Evolutionary conservation across 179 eudicot genomes (phyloP).

Genomic region (Nepenthes alata): DNA sequence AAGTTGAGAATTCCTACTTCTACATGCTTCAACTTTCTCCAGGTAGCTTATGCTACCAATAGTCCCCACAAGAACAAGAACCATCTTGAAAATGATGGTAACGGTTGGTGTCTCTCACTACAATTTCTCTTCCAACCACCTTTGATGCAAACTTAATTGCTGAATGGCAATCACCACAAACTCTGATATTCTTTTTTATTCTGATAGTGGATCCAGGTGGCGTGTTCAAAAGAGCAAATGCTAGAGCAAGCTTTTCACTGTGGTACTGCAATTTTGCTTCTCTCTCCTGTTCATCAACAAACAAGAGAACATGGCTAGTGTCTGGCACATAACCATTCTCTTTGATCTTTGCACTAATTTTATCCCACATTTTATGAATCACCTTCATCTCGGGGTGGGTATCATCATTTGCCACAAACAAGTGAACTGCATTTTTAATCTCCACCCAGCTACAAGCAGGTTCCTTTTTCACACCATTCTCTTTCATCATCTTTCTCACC

Average conservation of each 20-base stretch:
- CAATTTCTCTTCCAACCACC: conserved; percentile 47
- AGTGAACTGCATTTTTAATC: conserved; percentile 56
- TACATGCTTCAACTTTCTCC: not conserved
- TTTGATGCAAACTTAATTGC: conserved; percentile 63
- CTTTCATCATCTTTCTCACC: conserved; percentile 64
- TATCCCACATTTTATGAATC: conserved; percentile 45
- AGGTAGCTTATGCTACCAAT: conserved; percentile 37
- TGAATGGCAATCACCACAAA: conserved; percentile 78
- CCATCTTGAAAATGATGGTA: conserved; percentile 67
- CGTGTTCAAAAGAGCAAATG: conserved; percentile 54
- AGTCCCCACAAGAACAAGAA: conserved; percentile 71
- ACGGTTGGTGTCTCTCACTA: conserved; percentile 64
- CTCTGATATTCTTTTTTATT: conserved; percentile 71
- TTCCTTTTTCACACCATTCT: conserved; percentile 55
- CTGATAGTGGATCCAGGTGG: conserved; percentile 44
- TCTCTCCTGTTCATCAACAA: conserved; percentile 42
- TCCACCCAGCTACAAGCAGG: conserved; percentile 96
- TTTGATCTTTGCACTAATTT: conserved; percentile 31
- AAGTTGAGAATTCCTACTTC: not conserved
- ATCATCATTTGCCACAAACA: conserved; percentile 62
- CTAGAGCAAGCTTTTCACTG: conserved; percentile 72
- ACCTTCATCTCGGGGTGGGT: conserved; percentile 54
- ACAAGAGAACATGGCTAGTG: conserved; percentile 55
- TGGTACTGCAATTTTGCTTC: conserved; percentile 57
- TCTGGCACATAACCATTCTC: conserved; percentile 68